A percentile compares a stretch with the other conserved stretches of the same genome.
Evolutionary conservation across 495 filamentous ascomycete genomes (phyloP).

Genomic region (Aeminium ludgeri): DNA sequence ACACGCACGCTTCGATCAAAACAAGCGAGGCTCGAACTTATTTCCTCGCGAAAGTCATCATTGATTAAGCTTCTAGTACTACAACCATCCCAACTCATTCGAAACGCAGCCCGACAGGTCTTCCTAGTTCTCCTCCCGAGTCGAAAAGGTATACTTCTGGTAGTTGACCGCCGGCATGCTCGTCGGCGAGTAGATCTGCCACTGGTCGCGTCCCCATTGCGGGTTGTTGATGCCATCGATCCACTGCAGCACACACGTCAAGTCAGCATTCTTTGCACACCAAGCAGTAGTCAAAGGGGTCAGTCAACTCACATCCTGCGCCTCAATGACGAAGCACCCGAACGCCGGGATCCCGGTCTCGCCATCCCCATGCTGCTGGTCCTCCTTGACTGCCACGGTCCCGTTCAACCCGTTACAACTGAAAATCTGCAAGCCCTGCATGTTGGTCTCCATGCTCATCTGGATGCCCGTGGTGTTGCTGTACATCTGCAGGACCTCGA

Average conservation of each 20-base stretch:
- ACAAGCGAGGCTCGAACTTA: no score
- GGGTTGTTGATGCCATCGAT: constrained; percentile 72
- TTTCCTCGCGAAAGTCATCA: no score
- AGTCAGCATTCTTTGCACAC: no score
- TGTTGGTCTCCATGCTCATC: constrained; percentile 56
- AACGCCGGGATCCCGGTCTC: constrained; percentile 32
- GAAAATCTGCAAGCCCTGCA: constrained; percentile 66
- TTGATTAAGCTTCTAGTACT: no score
- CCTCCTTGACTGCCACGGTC: constrained; percentile 35
- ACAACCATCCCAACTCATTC: no score
- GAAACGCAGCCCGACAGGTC: no score
- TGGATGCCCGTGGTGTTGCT: constrained; percentile 48
- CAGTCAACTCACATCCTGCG: constrained; percentile 27
- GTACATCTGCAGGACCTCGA: constrained; percentile 42
- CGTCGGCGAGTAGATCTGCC: constrained; percentile 14
- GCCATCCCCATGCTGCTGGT: constrained; percentile 33
- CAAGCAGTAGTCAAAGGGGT: no score
- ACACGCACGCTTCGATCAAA: no score
- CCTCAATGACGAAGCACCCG: constrained; percentile 54
- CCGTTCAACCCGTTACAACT: constrained; percentile 57
- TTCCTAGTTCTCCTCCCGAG: background rate
- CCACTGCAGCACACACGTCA: constrained; percentile 31
- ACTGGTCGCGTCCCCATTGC: constrained; percentile 41
- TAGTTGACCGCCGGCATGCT: constrained; percentile 15
- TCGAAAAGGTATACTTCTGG: constrained; percentile 13